Evolutionary conservation across 192 early-diverging fungal species (phyloP).

Genomic region (Podila horticola): DNA sequence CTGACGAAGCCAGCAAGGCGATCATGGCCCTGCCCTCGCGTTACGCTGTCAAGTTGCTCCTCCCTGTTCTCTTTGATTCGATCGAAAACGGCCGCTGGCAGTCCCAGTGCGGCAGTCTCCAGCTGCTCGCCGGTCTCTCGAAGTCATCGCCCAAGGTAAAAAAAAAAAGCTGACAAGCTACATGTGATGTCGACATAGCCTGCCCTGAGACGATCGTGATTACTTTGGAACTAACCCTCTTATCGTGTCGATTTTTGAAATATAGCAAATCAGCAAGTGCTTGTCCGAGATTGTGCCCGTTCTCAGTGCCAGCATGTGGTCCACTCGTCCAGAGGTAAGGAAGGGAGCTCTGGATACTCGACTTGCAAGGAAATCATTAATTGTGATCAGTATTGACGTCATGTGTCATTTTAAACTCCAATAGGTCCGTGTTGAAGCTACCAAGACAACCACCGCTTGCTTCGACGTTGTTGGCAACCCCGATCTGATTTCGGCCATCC

Average conservation of each 20-base stretch:
- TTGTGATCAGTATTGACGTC: background rate
- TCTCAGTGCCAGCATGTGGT: slow-evolving; percentile 82
- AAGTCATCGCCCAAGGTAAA: slow-evolving; percentile 54
- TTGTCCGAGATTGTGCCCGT: slow-evolving; percentile 74
- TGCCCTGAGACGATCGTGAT: too few relatives aligned
- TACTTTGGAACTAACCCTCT: slow-evolving; percentile 2
- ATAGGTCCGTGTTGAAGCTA: slow-evolving; percentile 59
- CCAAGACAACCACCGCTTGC: slow-evolving; percentile 70
- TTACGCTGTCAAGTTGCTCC: slow-evolving; percentile 58
- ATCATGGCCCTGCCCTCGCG: slow-evolving; percentile 56
- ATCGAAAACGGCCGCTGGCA: slow-evolving; percentile 82
- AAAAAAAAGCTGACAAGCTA: background rate
- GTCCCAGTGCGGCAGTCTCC: slow-evolving; percentile 64
- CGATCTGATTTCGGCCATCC: slow-evolving; percentile 80
- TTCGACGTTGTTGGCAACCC: slow-evolving; percentile 79
- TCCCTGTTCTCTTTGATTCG: slow-evolving; percentile 73
- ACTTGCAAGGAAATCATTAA: background rate
- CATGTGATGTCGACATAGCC: background rate
- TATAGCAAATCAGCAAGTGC: slow-evolving; percentile 56
- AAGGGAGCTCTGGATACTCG: background rate
- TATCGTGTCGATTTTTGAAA: background rate
- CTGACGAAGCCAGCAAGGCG: slow-evolving; percentile 53
- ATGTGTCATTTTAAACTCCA: background rate
- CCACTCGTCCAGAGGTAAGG: slow-evolving; percentile 79
- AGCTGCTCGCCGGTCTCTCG: slow-evolving; percentile 55